A percentile compares a stretch with the other conserved stretches of the same genome.
phyloP scores from a whole-genome alignment of 768 basidiomycete species.

The Kondoa subrosea region DNA sequence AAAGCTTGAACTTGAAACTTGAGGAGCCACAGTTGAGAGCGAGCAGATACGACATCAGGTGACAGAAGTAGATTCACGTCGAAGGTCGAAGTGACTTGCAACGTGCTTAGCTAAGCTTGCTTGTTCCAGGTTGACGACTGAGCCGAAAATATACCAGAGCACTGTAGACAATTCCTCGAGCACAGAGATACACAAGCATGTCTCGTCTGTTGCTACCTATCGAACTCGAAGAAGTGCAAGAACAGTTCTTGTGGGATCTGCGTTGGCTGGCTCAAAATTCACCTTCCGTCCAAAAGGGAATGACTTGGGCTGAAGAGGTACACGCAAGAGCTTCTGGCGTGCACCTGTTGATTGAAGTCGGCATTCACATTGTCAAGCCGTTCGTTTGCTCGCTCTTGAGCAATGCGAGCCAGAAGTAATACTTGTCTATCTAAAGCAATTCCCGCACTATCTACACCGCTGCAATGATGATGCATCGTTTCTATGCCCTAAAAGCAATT shows the following conservation, averaged over 20 bases:
- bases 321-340: neutral
- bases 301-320: neutral
- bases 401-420: too few species aligned
- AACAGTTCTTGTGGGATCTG: neutral
- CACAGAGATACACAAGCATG: too few species aligned
- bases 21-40: conserved; percentile 2
- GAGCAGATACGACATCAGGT: neutral
- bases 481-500: neutral
- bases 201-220: neutral
- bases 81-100: neutral
- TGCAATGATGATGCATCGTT: neutral
- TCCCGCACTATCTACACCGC: neutral
- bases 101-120: neutral
- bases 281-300: neutral
- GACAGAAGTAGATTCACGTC: neutral
- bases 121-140: neutral
- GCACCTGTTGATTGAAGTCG: neutral
- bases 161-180: conserved; percentile 18
- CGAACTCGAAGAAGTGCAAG: neutral
- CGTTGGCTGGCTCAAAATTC: neutral
- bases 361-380: neutral
- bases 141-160: neutral
- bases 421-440: neutral
- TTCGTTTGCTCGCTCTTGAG: neutral
- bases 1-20: conserved; percentile 10